These are phyloP conservation scores for Decorospora gaudefroyi DNA, from an alignment of 2,329 filamentous ascomycete genomes.

Conservation along the genomic window DNA sequence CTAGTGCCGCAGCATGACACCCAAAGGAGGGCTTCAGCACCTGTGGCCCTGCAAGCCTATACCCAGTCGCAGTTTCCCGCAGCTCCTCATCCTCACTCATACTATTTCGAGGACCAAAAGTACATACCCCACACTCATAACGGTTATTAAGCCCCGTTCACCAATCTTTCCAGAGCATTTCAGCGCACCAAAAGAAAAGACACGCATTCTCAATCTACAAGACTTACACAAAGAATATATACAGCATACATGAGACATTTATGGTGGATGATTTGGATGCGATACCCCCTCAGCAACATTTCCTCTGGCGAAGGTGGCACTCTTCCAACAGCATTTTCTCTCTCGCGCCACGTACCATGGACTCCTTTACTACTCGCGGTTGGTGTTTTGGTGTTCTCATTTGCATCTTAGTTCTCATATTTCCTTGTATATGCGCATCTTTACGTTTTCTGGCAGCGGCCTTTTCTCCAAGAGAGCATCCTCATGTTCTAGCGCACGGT, in stretches of 20 bases:
- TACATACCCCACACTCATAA: slow-evolving; percentile 16
- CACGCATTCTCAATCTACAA: slow-evolving; percentile 1
- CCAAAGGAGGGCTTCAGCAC: slow-evolving; percentile 40
- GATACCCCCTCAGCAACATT: slow-evolving; percentile 22
- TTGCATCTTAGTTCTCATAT: too few species aligned
- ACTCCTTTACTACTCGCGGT: background rate
- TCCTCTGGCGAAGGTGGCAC: slow-evolving; percentile 17
- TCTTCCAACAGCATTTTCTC: slow-evolving; percentile 7
- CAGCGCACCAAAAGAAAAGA: background rate
- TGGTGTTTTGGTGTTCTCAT: slow-evolving; percentile 4
- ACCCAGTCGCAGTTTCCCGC: slow-evolving; percentile 28
- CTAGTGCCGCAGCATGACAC: slow-evolving; percentile 28
- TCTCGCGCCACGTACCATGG: background rate
- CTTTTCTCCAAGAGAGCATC: slow-evolving; percentile 5
- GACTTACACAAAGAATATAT: slow-evolving; percentile 9
- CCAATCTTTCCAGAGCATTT: background rate
- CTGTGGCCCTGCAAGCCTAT: slow-evolving; percentile 36
- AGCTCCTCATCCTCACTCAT: slow-evolving; percentile 32
- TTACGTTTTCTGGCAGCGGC: background rate
- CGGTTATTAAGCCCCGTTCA: slow-evolving; percentile 8
- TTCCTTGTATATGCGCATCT: background rate
- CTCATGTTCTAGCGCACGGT: background rate
- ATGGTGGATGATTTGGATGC: slow-evolving; percentile 22
- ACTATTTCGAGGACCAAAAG: slow-evolving; percentile 40
- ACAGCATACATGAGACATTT: slow-evolving; percentile 18